These are phyloP conservation scores for Sonneratia alba DNA, from an alignment of 345 rosid species.

Conservation along the genomic window DNA sequence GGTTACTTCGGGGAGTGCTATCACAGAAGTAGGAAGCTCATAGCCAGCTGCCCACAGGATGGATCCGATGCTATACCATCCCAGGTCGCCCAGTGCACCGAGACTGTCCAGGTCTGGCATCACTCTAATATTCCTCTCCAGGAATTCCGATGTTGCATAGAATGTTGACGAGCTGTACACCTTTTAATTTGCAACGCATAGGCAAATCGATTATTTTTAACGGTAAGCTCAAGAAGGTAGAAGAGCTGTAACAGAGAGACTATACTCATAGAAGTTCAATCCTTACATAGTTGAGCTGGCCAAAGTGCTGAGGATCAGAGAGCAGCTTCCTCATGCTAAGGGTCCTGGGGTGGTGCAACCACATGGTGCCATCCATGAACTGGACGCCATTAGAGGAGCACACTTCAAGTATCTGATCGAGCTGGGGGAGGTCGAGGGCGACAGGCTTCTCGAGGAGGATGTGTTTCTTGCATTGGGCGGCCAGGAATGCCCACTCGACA, in stretches of 20 bases:
- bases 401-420: slow-evolving; percentile 46
- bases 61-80: slow-evolving; percentile 62
- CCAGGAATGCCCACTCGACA: slow-evolving; percentile 43
- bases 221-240: neutral
- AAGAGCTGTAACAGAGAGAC: neutral
- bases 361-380: slow-evolving; percentile 72
- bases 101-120: slow-evolving; percentile 45
- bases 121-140: slow-evolving; percentile 24
- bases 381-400: slow-evolving; percentile 56
- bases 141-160: slow-evolving; percentile 17
- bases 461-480: slow-evolving; percentile 52
- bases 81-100: slow-evolving; percentile 58
- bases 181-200: slow-evolving; percentile 12
- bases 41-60: slow-evolving; percentile 52
- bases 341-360: slow-evolving; percentile 73
- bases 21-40: slow-evolving; percentile 38
- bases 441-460: slow-evolving; percentile 59
- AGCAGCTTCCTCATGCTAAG: slow-evolving; percentile 35
- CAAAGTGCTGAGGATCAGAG: slow-evolving; percentile 35
- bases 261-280: neutral
- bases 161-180: slow-evolving; percentile 39
- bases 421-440: slow-evolving; percentile 39
- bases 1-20: slow-evolving; percentile 35
- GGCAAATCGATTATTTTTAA: neutral
- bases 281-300: slow-evolving; percentile 22